These are phyloP conservation scores for Lagenidium sp. DNA, from an alignment of 352 stramenopile species.

Conservation along the genomic window DNA sequence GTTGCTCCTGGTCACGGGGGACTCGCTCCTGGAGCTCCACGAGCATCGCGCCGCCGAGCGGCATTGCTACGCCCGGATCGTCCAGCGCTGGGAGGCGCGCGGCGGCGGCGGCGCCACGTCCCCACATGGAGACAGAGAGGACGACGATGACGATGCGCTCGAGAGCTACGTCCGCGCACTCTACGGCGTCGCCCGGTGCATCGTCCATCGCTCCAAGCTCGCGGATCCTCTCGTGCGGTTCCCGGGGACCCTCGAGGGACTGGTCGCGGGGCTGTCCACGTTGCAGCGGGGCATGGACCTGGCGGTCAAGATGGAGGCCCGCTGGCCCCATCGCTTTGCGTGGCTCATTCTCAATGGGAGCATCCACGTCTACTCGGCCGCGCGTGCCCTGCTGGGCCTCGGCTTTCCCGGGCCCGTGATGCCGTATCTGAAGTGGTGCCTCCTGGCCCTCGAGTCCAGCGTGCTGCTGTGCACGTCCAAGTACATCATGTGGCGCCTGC, in stretches of 20 bases:
- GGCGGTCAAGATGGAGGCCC: constrained; percentile 24
- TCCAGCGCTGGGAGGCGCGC: constrained; percentile 11
- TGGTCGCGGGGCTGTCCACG: constrained; percentile 22
- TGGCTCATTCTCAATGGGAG: constrained; percentile 68
- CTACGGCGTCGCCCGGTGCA: constrained; percentile 35
- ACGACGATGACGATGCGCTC: constrained; percentile 8
- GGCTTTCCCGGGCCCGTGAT: constrained; percentile 48
- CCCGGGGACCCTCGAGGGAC: constrained; percentile 38
- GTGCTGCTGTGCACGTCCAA: constrained; percentile 51
- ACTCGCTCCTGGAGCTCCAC: constrained; percentile 30
- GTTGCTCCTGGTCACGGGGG: constrained; percentile 34
- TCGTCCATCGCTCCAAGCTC: constrained; percentile 23
- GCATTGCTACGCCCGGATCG: constrained; percentile 39
- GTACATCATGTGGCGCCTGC: constrained; percentile 56
- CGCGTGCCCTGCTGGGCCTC: constrained; percentile 28
- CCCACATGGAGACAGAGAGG: background rate
- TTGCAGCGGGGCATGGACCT: constrained; percentile 36
- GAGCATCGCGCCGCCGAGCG: constrained; percentile 36
- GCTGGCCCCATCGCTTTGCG: constrained; percentile 18
- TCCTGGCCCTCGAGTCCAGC: constrained; percentile 41
- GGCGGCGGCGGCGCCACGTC: too few relatives aligned
- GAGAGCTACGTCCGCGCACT: constrained; percentile 25
- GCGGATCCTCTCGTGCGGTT: constrained; percentile 27
- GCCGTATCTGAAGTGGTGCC: constrained; percentile 48
- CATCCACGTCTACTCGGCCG: constrained; percentile 42